A percentile compares a stretch with the other conserved stretches of the same genome.
Evolutionary conservation across 805 yeast genomes (phyloP).

Genomic region (Ogataea trehalophila): DNA sequence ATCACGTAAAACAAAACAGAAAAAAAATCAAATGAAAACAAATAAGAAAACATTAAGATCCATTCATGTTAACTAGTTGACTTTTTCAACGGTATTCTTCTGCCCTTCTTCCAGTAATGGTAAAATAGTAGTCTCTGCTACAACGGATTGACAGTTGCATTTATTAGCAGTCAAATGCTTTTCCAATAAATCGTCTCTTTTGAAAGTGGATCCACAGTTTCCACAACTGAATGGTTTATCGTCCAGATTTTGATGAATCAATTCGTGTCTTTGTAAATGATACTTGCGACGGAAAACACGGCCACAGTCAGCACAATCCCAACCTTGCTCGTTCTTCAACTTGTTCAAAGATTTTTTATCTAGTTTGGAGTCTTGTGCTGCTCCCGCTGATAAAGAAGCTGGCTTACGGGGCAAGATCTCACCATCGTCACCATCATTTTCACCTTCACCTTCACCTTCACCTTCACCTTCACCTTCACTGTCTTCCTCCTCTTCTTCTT

Average conservation of each 20-base stretch:
- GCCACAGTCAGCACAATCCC: constrained; percentile 12
- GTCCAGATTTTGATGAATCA: constrained; percentile 13
- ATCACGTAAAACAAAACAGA: too few species aligned
- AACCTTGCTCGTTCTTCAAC: constrained; percentile 3
- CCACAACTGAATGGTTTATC: constrained; percentile 16
- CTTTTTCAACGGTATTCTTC: too few species aligned
- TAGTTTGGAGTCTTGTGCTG: background rate
- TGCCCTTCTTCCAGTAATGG: too few species aligned
- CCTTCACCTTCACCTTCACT: background rate
- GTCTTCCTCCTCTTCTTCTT: constrained; percentile 2
- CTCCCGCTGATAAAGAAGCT: too few species aligned
- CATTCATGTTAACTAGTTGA: too few species aligned
- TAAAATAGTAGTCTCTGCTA: background rate
- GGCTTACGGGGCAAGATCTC: too few species aligned
- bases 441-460: background rate
- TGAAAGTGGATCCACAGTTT: constrained; percentile 13
- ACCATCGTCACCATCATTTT: background rate
- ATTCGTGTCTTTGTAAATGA: constrained; percentile 17
- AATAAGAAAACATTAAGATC: too few species aligned
- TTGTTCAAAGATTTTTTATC: background rate
- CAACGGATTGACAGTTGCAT: constrained; percentile 2
- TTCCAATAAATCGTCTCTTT: constrained; percentile 16
- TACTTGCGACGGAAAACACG: constrained; percentile 18
- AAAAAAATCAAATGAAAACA: too few species aligned
- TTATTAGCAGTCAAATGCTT: constrained; percentile 14